Percentiles rank a stretch among this genome's conserved stretches.
phyloP scores from a whole-genome alignment of 208 protist genomes.

The Lotmaria passim region DNA sequence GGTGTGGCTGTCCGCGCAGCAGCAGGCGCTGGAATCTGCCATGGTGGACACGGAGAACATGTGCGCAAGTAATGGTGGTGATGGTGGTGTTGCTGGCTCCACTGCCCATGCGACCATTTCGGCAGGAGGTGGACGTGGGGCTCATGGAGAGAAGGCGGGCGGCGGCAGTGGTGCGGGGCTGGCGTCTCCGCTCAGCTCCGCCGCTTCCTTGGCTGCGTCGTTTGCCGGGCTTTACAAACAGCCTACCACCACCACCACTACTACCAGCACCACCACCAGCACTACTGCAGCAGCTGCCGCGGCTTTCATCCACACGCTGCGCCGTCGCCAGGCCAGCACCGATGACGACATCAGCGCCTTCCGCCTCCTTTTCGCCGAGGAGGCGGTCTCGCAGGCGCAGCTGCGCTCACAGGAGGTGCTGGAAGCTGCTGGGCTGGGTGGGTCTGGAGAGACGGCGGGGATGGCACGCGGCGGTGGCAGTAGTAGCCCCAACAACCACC shows the following conservation, averaged over 20 bases:
- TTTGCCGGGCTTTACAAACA: not conserved
- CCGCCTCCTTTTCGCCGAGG: constrained; percentile 44
- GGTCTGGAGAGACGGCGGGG: too few relatives aligned
- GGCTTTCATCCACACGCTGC: constrained; percentile 17
- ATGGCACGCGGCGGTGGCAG: too few relatives aligned
- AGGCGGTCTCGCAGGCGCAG: constrained; percentile 44
- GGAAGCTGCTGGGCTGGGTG: constrained; percentile 19
- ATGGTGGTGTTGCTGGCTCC: too few relatives aligned
- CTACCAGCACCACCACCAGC: not conserved
- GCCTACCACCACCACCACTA: not conserved
- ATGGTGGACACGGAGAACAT: constrained; percentile 9
- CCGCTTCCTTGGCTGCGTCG: not conserved
- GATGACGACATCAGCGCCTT: constrained; percentile 55
- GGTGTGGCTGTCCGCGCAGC: constrained; percentile 48
- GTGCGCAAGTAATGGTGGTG: not conserved
- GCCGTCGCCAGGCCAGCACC: constrained; percentile 21
- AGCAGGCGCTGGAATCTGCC: constrained; percentile 28
- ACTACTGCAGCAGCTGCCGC: constrained; percentile 16
- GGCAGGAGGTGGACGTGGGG: not conserved
- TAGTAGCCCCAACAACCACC: not conserved
- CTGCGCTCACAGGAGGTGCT: constrained; percentile 34
- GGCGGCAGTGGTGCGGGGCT: not conserved
- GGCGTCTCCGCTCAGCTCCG: constrained; percentile 4
- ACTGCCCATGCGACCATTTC: too few relatives aligned
- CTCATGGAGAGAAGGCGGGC: not conserved